Evolutionary conservation across 371 early-diverging fungal species (phyloP), one percentile per base, ranked within the genome.

Genomic region (Mucor saturninus): DNA sequence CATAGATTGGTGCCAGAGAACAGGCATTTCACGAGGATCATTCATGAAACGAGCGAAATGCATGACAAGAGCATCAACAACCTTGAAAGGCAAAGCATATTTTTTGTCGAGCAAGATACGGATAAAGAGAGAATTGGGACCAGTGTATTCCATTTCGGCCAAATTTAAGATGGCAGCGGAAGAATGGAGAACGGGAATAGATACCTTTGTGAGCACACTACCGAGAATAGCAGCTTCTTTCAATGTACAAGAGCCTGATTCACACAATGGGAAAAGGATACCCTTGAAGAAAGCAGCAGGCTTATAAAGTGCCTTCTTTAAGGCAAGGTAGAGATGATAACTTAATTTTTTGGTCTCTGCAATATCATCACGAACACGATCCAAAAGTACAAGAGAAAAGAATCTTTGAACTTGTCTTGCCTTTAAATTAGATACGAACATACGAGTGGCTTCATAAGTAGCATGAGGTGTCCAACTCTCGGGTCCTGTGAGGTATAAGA

Each of bases 241-340:
- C 60, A 98, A 83, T n/a, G 99, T 96, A 75, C 98, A 98, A 9
- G 84, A 89, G 42, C 95, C 97, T 5, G 85, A 87, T 65, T 97
- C 97, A 77, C 96, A 96, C n/a, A 98, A 81, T 13, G 99, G 98
- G 66, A 98, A 90, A 62, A 98, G 69, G 59, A 98, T 85, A 40
- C 99, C 99, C 84, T 98, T 98, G 85, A 97, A 98, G 74, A 98
- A 98, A 10, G 98, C 96, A 21, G 94, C 91, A 37, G 97, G 97
- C 78, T 96, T 97, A 85, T 96, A 98, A 28, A 98, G 79, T 5
- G 93, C 86, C 84, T 98, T 98, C 68, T 98, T 98, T 53, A 98
- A 78, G 1, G 99, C 90, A 88, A 95, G 89, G 73, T 97, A 98
- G 59, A 94, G 77, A 70, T 99, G 98, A 68, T 93, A 94, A 76